These are phyloP conservation scores for Mycena vulgaris DNA, from an alignment of 768 basidiomycete genomes.

Conservation along the genomic window DNA sequence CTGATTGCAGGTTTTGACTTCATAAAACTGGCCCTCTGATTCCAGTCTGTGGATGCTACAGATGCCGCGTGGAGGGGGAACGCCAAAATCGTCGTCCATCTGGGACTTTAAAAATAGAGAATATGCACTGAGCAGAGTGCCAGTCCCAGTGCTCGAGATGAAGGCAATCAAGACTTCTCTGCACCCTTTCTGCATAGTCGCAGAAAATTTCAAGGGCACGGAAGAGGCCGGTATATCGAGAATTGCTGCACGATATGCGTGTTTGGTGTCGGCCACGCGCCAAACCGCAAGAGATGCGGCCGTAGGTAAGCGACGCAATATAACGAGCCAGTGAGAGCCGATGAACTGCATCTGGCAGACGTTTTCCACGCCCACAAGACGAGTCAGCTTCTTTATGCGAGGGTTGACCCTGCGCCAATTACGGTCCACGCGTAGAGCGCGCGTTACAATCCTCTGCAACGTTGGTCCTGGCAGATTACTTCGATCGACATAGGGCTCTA, in stretches of 20 bases:
- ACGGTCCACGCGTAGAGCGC: constrained; percentile 63
- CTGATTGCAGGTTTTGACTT: constrained; percentile 40
- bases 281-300: constrained; percentile 61
- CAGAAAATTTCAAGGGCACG: constrained; percentile 52
- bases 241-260: constrained; percentile 45
- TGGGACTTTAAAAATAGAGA: constrained; percentile 37
- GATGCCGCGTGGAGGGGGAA: constrained; percentile 24
- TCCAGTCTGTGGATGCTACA: constrained; percentile 35
- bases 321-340: constrained; percentile 66
- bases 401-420: constrained; percentile 63
- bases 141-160: constrained; percentile 36
- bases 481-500: constrained; percentile 52
- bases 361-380: constrained; percentile 56
- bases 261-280: constrained; percentile 52
- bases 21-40: constrained; percentile 42
- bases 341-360: constrained; percentile 64
- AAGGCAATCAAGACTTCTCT: constrained; percentile 41
- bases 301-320: constrained; percentile 50
- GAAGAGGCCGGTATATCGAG: constrained; percentile 41
- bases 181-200: constrained; percentile 47
- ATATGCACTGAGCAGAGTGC: constrained; percentile 38
- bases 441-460: constrained; percentile 59
- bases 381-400: constrained; percentile 52
- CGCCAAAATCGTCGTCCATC: constrained; percentile 25
- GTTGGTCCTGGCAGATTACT: constrained; percentile 54